phyloP scores from a whole-genome alignment of 306 rosid genomes.

The Cyamopsis tetragonoloba region DNA sequence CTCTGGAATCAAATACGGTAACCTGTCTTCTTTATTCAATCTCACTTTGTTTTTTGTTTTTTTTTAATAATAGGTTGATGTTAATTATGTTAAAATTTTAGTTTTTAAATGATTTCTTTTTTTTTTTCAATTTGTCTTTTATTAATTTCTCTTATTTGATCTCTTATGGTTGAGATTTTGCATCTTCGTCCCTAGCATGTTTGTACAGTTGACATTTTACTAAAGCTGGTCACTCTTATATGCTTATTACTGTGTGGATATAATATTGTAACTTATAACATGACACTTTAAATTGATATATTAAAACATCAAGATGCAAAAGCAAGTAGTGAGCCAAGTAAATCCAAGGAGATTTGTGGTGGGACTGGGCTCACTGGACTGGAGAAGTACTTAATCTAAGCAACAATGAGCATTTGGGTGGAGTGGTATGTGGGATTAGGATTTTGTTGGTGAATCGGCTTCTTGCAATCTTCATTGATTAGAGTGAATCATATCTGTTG shows the following conservation, averaged over 20 bases:
- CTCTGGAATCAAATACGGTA: constrained; percentile 93
- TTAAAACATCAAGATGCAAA: not conserved
- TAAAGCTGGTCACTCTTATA: not conserved
- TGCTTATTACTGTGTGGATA: not conserved
- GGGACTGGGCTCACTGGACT: no score
- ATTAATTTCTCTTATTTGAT: not conserved
- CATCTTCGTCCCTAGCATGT: not conserved
- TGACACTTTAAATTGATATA: no score
- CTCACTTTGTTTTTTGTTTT: no score
- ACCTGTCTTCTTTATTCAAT: not conserved
- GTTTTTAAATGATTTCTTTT: not conserved
- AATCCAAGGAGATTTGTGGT: not conserved
- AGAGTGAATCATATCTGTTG: not conserved
- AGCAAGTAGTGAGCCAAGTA: not conserved
- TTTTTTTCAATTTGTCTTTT: not conserved
- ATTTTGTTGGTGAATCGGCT: not conserved
- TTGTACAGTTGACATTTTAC: not conserved
- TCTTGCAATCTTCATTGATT: not conserved
- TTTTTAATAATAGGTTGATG: no score
- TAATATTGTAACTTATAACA: not conserved
- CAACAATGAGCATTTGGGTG: not conserved
- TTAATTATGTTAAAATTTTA: not conserved
- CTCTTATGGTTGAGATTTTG: not conserved
- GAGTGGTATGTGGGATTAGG: not conserved
- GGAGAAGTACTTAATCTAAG: not conserved